Base-by-base conservation (phyloP, 192 early-diverging fungal genomes). In the Rhizoclosmatium sp. region DNA sequence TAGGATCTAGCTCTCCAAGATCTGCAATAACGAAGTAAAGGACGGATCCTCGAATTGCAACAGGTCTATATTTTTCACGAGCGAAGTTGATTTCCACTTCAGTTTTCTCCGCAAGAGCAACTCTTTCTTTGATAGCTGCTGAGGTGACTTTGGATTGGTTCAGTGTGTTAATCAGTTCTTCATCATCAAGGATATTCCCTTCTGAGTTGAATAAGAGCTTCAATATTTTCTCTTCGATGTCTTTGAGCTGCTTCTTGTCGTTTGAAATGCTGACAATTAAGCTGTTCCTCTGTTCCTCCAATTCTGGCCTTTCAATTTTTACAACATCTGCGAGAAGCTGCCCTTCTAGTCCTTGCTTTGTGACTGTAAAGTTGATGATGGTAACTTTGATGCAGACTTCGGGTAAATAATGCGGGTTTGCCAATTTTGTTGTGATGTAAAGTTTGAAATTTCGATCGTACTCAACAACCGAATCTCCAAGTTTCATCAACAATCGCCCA, bases 331-430 rank as follows among this genome's bases (percentile, higher is more conserved):
- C 88, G 31, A 91, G 66, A 7, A 91, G 80, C 71, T 91, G 90
- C 2, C 88, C 88, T 69, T 91, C 90, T 21, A 91, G 78, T 56
- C 90, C 90, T 21, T 79, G 60, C 56, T 86, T 85, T 1, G 90
- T 91, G 56, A 91, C 90, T n/a, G 90, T 91, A 68, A 91, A 91
- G 83, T 91, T 91, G 71, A 91, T 91, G 73, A 91, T 87, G 2
- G 90, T 91, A 31, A 89, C 88, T 75, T 91, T 90, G 79, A 89
- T 89, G 75, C 89, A 90, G 14, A 90, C 87, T 69, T 91, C 90
- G 2, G 90, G 90, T 2, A 91, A 71, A 74, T 91, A 91, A 69
- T 91, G 90, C 5, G 90, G 90, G 69, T 91, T 91, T 14, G 88
- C 70, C 2, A 91, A 84, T 69, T 91, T 91, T 44, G 90, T 89